A percentile compares a stretch with the other conserved stretches of the same genome.
Conservation (phyloP, 306 rosid species). For the Vicia faba region DNA sequence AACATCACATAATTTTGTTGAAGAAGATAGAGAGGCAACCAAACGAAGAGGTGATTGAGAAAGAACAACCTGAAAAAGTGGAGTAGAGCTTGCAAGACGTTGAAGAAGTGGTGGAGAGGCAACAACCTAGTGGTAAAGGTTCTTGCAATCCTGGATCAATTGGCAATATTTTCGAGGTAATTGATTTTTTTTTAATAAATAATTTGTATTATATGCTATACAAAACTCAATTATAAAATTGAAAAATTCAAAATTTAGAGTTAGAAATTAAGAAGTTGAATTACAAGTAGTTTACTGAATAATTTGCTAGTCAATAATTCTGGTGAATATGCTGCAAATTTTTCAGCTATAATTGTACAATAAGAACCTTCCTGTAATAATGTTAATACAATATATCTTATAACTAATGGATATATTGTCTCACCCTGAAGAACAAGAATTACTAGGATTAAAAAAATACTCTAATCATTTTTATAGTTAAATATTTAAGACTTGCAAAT, state of each 20-base stretch:
- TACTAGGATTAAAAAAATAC: not conserved
- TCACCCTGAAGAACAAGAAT: constrained; percentile 53
- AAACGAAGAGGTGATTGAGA: too few relatives aligned
- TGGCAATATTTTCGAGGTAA: too few relatives aligned
- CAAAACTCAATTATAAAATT: not conserved
- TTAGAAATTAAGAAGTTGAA: constrained; percentile 21
- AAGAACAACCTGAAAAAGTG: too few relatives aligned
- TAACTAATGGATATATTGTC: constrained; percentile 49
- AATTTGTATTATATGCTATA: not conserved
- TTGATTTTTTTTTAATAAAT: too few relatives aligned
- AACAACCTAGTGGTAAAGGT: too few relatives aligned
- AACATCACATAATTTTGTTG: too few relatives aligned
- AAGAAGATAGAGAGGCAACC: too few relatives aligned
- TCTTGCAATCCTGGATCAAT: too few relatives aligned
- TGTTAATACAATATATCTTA: not conserved
- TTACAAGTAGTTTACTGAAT: constrained; percentile 81
- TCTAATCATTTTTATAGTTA: too few relatives aligned
- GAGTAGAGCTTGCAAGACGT: too few relatives aligned
- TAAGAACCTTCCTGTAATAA: constrained; percentile 67
- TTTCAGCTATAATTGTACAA: constrained; percentile 71
- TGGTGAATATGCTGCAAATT: constrained; percentile 60
- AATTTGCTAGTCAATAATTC: constrained; percentile 66
- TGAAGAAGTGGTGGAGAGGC: too few relatives aligned
- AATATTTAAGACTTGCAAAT: too few relatives aligned
- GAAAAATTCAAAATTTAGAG: constrained; percentile 5